Conservation (phyloP, 75 land plant genomes). For the Cryptomeria japonica region DNA sequence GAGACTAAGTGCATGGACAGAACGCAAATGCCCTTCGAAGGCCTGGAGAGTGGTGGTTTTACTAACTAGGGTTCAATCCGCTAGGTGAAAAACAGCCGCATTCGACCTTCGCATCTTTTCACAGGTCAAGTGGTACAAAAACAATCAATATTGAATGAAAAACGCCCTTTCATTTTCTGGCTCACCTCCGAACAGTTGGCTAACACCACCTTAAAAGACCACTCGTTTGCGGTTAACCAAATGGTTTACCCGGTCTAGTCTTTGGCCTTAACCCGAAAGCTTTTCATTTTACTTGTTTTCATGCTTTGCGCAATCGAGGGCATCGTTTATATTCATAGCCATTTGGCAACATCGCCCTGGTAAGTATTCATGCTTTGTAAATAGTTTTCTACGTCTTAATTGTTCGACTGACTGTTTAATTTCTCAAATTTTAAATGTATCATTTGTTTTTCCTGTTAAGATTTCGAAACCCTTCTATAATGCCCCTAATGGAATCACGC, state of each 20-base stretch:
- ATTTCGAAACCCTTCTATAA: not conserved
- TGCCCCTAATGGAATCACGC: not conserved
- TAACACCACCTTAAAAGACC: not conserved
- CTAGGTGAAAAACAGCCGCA: too few species aligned
- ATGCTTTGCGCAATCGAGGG: not conserved
- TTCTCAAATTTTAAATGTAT: too few species aligned
- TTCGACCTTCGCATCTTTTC: too few species aligned
- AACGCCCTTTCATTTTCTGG: too few species aligned
- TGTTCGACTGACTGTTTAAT: not conserved
- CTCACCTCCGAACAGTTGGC: too few species aligned
- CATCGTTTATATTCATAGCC: not conserved
- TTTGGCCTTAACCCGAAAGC: not conserved
- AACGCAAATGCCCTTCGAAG: too few species aligned
- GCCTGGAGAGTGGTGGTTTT: too few species aligned
- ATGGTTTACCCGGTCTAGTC: not conserved
- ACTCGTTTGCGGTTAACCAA: not conserved
- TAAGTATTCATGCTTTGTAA: not conserved
- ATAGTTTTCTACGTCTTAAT: too few species aligned
- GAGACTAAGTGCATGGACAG: too few species aligned
- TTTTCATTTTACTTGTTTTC: not conserved
- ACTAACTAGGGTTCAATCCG: too few species aligned
- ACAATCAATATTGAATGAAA: too few species aligned
- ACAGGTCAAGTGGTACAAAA: too few species aligned
- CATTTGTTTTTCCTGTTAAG: not conserved
- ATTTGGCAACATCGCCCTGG: not conserved